phyloP scores from a whole-genome alignment of 768 basidiomycete genomes.

The Russula brevipes region DNA sequence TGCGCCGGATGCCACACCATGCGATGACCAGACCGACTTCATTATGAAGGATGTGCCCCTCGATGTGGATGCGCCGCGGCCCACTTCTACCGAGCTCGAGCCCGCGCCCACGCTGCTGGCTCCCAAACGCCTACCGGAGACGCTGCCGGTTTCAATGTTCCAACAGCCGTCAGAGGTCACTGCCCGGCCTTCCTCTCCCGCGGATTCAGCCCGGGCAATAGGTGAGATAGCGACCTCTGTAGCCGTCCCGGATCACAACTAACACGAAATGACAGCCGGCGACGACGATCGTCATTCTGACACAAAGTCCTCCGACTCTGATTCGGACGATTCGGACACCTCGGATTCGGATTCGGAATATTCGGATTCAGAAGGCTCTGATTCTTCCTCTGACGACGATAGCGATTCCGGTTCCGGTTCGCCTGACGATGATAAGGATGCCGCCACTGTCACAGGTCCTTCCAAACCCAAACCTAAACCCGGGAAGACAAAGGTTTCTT shows the following conservation, averaged over 20 bases:
- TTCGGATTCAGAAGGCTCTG: neutral
- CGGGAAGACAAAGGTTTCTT: neutral
- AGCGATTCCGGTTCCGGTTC: slow-evolving; percentile 7
- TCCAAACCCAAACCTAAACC: neutral
- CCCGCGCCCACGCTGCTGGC: too few species aligned
- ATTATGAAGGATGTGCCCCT: neutral
- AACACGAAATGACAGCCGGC: neutral
- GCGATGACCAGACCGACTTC: neutral
- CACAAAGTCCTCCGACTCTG: neutral
- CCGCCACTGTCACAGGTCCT: neutral
- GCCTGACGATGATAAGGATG: slow-evolving; percentile 4
- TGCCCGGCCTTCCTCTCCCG: neutral
- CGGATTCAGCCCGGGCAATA: neutral
- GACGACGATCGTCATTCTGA: neutral
- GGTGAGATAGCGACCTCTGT: neutral
- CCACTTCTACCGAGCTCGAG: neutral
- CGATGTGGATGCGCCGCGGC: neutral
- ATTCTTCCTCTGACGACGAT: slow-evolving; percentile 9
- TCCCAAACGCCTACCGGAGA: neutral
- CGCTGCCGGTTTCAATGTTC: too few species aligned
- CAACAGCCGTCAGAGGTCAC: neutral
- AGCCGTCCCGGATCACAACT: neutral
- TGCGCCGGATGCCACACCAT: neutral
- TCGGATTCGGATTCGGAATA: neutral
- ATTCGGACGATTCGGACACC: too few species aligned